Evolutionary conservation across 2,329 filamentous ascomycete species (phyloP).

Genomic region (Pleomassaria siparia): DNA sequence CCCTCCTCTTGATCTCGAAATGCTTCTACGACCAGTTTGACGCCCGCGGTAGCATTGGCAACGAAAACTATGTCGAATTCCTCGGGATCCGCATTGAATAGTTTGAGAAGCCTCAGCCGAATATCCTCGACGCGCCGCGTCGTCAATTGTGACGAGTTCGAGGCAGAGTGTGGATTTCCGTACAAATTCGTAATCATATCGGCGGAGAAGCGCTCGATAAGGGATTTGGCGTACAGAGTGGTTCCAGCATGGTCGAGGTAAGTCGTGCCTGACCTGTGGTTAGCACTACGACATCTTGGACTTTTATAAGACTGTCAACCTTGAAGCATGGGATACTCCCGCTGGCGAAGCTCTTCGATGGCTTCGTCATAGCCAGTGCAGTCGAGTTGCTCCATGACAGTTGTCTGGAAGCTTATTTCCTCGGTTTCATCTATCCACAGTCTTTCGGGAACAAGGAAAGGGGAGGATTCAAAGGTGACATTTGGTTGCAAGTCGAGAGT

Average conservation of each 20-base stretch:
- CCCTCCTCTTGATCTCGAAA: slow-evolving; percentile 69
- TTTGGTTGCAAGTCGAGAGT: slow-evolving; percentile 26
- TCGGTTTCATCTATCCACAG: slow-evolving; percentile 21
- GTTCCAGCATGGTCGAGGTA: slow-evolving; percentile 97
- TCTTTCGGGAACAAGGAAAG: slow-evolving; percentile 19
- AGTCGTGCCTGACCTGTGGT: slow-evolving; percentile 58
- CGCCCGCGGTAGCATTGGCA: slow-evolving; percentile 85
- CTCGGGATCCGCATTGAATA: slow-evolving; percentile 79
- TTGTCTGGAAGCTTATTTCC: background rate
- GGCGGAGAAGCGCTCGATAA: slow-evolving; percentile 76
- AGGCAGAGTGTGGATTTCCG: slow-evolving; percentile 90
- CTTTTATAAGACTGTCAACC: slow-evolving; percentile 46
- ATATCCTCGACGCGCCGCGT: slow-evolving; percentile 75
- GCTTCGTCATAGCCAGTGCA: slow-evolving; percentile 55
- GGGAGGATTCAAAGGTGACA: slow-evolving; percentile 19
- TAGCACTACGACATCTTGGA: slow-evolving; percentile 3
- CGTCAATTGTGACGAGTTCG: slow-evolving; percentile 75
- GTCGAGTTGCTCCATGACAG: slow-evolving; percentile 31
- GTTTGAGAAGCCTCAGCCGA: slow-evolving; percentile 68
- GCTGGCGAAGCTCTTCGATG: slow-evolving; percentile 60
- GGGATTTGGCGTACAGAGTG: slow-evolving; percentile 76
- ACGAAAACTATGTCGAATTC: slow-evolving; percentile 90
- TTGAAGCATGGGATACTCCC: slow-evolving; percentile 70
- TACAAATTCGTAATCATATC: slow-evolving; percentile 79
- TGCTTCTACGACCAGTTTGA: slow-evolving; percentile 82